These are phyloP conservation scores for Zygoascus bituminiphila DNA, from an alignment of 805 yeast species.

Conservation along the genomic window DNA sequence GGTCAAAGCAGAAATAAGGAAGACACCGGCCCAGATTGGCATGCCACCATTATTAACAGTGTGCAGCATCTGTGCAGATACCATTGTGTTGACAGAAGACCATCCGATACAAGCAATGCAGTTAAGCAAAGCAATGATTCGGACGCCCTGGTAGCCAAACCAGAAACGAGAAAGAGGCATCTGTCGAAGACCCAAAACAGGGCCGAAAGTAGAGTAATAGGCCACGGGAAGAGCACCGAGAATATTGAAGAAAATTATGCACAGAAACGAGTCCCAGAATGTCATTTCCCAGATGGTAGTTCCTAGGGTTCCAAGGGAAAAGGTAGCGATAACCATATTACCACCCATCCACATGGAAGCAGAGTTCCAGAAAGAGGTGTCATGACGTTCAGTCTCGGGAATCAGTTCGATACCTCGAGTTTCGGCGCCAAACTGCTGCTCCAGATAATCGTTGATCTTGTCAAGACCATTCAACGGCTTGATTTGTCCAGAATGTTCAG, in stretches of 20 bases:
- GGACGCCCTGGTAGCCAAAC: slow-evolving; percentile 65
- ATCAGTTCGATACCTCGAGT: slow-evolving; percentile 74
- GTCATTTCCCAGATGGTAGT: slow-evolving; percentile 55
- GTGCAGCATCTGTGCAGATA: slow-evolving; percentile 75
- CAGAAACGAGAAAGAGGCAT: slow-evolving; percentile 73
- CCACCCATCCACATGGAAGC: slow-evolving; percentile 91
- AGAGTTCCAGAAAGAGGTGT: slow-evolving; percentile 56
- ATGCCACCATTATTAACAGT: slow-evolving; percentile 56
- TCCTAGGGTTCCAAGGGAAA: slow-evolving; percentile 68
- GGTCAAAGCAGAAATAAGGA: slow-evolving; percentile 58
- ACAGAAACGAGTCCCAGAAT: slow-evolving; percentile 62
- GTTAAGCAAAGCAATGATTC: slow-evolving; percentile 71
- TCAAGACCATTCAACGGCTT: slow-evolving; percentile 5
- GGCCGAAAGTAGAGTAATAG: slow-evolving; percentile 74
- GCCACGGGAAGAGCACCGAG: slow-evolving; percentile 78
- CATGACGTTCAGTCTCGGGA: slow-evolving; percentile 69
- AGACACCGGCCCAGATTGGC: slow-evolving; percentile 90
- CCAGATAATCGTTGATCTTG: slow-evolving; percentile 5
- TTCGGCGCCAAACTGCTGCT: slow-evolving; percentile 32
- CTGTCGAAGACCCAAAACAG: slow-evolving; percentile 79
- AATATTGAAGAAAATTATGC: slow-evolving; percentile 62
- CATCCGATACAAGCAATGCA: slow-evolving; percentile 87
- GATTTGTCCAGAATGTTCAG: slow-evolving; percentile 5
- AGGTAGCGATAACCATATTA: slow-evolving; percentile 78
- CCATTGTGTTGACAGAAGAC: slow-evolving; percentile 90